Conservation (phyloP, 1,284 basidiomycete species). For the Pseudozyma tsukubaensis region DNA sequence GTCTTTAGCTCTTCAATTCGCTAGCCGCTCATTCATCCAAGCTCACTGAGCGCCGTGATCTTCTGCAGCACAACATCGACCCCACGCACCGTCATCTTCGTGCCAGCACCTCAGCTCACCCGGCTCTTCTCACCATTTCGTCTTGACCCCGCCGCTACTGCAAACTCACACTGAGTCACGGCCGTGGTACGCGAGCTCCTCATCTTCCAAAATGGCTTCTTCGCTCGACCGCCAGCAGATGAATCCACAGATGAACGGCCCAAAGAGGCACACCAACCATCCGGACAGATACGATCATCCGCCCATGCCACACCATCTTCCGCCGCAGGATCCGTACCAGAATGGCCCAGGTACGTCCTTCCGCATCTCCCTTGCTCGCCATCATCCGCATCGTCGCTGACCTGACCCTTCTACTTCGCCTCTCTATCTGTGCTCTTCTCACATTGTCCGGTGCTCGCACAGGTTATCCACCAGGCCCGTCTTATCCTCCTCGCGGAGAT, state of each 20-base stretch:
- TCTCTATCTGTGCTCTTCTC: not conserved
- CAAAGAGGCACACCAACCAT: constrained; percentile 41
- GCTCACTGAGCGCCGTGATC: no score
- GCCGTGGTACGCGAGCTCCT: constrained; percentile 8
- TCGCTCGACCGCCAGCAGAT: constrained; percentile 52
- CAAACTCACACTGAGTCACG: not conserved
- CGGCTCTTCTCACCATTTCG: not conserved
- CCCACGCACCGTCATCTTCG: no score
- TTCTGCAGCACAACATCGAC: no score
- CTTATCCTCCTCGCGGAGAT: constrained; percentile 33
- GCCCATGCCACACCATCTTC: constrained; percentile 46
- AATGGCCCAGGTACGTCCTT: constrained; percentile 38
- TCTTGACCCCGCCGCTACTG: not conserved
- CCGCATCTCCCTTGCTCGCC: not conserved
- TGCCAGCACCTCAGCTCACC: not conserved
- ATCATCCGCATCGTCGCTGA: not conserved
- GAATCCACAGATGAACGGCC: constrained; percentile 30
- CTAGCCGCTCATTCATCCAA: no score
- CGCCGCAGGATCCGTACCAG: constrained; percentile 39
- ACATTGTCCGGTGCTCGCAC: not conserved
- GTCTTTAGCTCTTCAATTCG: no score
- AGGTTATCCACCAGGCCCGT: constrained; percentile 43
- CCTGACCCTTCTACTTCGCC: not conserved
- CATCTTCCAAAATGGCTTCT: constrained; percentile 33
- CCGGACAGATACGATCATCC: constrained; percentile 49